Conservation (phyloP, 345 rosid genomes). For the Citrus maxima region DNA sequence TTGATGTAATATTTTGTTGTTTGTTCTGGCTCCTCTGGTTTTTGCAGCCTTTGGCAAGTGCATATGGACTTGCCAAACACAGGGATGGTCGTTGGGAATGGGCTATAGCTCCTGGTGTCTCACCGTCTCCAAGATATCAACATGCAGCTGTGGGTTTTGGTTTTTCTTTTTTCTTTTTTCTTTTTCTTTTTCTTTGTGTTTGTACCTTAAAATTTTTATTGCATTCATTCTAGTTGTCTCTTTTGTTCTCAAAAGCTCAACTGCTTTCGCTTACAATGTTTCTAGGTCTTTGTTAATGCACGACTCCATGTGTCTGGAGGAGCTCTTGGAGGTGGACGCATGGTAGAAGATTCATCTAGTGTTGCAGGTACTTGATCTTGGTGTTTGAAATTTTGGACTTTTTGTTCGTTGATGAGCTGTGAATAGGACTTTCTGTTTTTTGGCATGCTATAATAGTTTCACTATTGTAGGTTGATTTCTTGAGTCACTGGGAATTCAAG, state of each 20-base stretch:
- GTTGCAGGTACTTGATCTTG: slow-evolving; percentile 67
- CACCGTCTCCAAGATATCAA: slow-evolving; percentile 98
- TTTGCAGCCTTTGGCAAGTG: slow-evolving; percentile 89
- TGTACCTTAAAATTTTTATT: background rate
- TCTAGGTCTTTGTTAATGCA: slow-evolving; percentile 96
- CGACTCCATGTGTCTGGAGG: slow-evolving; percentile 99
- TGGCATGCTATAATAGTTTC: background rate
- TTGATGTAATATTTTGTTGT: slow-evolving; percentile 2
- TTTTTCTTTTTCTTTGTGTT: background rate
- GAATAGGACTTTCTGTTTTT: background rate
- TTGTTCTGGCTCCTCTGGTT: background rate
- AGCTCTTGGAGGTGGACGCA: slow-evolving; percentile 99
- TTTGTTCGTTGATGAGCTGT: background rate
- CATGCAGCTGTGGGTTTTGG: slow-evolving; percentile 90
- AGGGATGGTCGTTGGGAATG: slow-evolving; percentile 99
- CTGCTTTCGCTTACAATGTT: slow-evolving; percentile 12
- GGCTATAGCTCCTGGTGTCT: slow-evolving; percentile 99
- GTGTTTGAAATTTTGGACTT: background rate
- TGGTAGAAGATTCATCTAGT: slow-evolving; percentile 99
- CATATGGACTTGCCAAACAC: slow-evolving; percentile 99
- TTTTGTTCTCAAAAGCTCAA: slow-evolving; percentile 6
- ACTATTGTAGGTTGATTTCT: background rate
- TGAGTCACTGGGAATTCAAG: background rate
- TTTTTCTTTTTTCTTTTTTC: slow-evolving; percentile 8
- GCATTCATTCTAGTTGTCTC: background rate